Evolutionary conservation across 2,329 filamentous ascomycete species (phyloP).

Genomic region (Aspergillus quadricinctus): DNA sequence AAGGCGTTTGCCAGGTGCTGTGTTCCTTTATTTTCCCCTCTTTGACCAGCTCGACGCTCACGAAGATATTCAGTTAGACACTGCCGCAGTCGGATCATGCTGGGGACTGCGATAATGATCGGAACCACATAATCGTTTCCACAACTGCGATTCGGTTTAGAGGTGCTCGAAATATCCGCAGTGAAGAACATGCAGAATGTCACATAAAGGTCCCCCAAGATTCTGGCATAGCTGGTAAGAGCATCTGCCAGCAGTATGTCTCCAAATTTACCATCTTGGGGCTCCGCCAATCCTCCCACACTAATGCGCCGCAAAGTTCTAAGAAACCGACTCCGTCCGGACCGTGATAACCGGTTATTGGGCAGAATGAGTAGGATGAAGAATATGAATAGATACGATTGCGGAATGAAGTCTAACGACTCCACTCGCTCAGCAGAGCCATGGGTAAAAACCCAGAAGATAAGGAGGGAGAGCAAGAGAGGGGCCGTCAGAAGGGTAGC

Average conservation of each 20-base stretch:
- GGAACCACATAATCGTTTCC: conserved; percentile 77
- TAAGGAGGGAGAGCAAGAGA: conserved; percentile 64
- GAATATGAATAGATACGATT: conserved; percentile 73
- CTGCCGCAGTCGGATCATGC: conserved; percentile 80
- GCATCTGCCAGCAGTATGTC: conserved; percentile 93
- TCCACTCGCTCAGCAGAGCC: conserved; percentile 66
- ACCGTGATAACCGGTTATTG: conserved; percentile 61
- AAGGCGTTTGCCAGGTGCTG: conserved; percentile 89
- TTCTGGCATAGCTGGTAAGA: conserved; percentile 89
- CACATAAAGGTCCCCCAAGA: conserved; percentile 84
- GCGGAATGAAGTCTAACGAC: conserved; percentile 78
- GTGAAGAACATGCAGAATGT: conserved; percentile 87
- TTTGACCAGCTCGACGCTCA: conserved; percentile 53
- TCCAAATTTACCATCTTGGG: conserved; percentile 87
- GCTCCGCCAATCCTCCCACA: conserved; percentile 79
- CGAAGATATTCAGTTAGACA: conserved; percentile 84
- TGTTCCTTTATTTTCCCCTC: conserved; percentile 64
- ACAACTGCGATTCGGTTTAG: conserved; percentile 74
- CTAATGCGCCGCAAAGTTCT: conserved; percentile 71
- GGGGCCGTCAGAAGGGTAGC: conserved; percentile 71
- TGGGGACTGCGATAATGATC: conserved; percentile 77
- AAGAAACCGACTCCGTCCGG: conserved; percentile 71
- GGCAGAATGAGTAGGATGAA: conserved; percentile 69
- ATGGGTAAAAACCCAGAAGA: conserved; percentile 80
- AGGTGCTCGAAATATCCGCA: conserved; percentile 66